phyloP scores from a whole-genome alignment of 352 stramenopile species.

The Elongisporangium anandrum region DNA sequence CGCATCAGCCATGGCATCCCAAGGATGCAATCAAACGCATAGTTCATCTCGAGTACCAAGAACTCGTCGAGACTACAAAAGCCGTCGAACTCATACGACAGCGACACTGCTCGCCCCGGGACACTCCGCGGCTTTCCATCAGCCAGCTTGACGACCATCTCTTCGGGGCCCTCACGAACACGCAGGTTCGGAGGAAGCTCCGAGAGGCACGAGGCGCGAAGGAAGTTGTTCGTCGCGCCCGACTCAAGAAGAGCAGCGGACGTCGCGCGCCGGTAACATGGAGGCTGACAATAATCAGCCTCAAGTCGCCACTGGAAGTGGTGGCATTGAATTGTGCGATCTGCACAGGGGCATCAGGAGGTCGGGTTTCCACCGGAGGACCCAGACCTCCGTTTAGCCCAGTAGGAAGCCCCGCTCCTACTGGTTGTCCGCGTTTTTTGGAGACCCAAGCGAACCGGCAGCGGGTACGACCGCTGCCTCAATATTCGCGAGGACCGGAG shows the following conservation, averaged over 20 bases:
- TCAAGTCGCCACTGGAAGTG: no score
- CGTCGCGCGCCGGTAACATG: slow-evolving; percentile 7
- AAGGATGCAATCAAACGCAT: slow-evolving; percentile 20
- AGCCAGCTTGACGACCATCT: slow-evolving; percentile 14
- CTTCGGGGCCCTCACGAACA: slow-evolving; percentile 3
- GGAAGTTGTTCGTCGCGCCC: slow-evolving; percentile 21
- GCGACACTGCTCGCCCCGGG: slow-evolving; percentile 10
- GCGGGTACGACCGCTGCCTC: slow-evolving; percentile 1
- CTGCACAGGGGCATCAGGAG: neutral
- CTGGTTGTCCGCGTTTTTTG: slow-evolving; percentile 9
- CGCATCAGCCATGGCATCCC: slow-evolving; percentile 14
- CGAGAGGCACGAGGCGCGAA: slow-evolving; percentile 8
- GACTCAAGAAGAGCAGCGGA: slow-evolving; percentile 13
- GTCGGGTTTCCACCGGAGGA: slow-evolving; percentile 3
- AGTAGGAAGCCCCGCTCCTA: no score
- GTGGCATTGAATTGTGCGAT: no score
- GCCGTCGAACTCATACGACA: no score
- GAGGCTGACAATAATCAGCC: no score
- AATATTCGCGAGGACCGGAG: slow-evolving; percentile 1
- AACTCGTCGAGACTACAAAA: no score
- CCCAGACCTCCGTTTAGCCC: slow-evolving; percentile 2
- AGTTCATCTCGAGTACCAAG: slow-evolving; percentile 19
- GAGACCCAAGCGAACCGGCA: neutral
- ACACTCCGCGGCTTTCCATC: slow-evolving; percentile 9
- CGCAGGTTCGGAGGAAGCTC: slow-evolving; percentile 8